Evolutionary conservation across 2,329 filamentous ascomycete species (phyloP).

Genomic region (Periconia sp.): DNA sequence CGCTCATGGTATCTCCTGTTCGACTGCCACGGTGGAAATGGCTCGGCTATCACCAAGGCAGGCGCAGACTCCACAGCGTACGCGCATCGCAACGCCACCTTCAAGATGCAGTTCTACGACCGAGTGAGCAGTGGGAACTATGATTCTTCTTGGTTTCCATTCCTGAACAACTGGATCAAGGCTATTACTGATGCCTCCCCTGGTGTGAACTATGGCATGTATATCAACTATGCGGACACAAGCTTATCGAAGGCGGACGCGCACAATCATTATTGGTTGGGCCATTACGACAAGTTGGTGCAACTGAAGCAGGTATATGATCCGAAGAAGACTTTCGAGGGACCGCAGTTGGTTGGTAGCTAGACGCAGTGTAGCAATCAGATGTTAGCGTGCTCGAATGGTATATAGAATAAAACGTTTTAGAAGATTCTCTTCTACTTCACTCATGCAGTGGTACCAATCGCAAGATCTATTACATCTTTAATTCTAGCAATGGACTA

Average conservation of each 20-base stretch:
- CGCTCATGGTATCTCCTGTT: slow-evolving; percentile 34
- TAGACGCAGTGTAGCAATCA: too few relatives aligned
- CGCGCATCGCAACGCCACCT: slow-evolving; percentile 32
- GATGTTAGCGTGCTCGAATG: too few relatives aligned
- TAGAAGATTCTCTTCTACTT: too few relatives aligned
- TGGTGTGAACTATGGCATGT: slow-evolving; percentile 49
- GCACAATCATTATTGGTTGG: slow-evolving; percentile 53
- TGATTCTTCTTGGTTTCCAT: slow-evolving; percentile 39
- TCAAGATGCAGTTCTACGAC: slow-evolving; percentile 37
- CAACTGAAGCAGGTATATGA: slow-evolving; percentile 43
- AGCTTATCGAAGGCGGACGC: slow-evolving; percentile 51
- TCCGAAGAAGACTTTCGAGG: slow-evolving; percentile 35
- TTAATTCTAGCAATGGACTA: too few relatives aligned
- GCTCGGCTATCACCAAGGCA: slow-evolving; percentile 20
- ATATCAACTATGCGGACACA: slow-evolving; percentile 60
- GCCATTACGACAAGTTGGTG: slow-evolving; percentile 37
- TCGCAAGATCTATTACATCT: too few relatives aligned
- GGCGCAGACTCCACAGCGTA: slow-evolving; percentile 24
- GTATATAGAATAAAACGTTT: too few relatives aligned
- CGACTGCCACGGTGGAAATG: slow-evolving; percentile 32
- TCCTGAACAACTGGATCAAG: slow-evolving; percentile 49
- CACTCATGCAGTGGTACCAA: too few relatives aligned
- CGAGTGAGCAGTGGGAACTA: slow-evolving; percentile 28
- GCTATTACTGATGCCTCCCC: slow-evolving; percentile 30
- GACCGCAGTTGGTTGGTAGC: slow-evolving; percentile 32